Conservation (phyloP, 148 eudicot species). For the Vaccinium darrowii region DNA sequence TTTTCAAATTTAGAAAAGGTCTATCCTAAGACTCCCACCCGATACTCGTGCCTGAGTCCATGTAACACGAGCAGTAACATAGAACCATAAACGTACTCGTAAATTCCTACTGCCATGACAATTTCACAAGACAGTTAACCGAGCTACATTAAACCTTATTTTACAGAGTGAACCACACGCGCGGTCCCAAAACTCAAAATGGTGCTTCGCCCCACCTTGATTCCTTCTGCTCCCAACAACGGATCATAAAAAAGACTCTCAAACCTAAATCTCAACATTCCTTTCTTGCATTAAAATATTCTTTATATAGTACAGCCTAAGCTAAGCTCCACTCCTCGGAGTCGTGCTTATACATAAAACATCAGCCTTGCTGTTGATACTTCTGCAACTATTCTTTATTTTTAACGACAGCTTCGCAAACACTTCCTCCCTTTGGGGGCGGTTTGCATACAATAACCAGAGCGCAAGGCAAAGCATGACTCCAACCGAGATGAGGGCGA, state of each 20-base stretch:
- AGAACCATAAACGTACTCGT: neutral
- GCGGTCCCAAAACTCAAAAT: conserved; percentile 33
- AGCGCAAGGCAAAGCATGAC: conserved; percentile 84
- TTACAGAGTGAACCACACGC: neutral
- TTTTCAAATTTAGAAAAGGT: neutral
- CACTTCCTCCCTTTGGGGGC: conserved; percentile 98
- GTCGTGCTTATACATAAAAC: conserved; percentile 26
- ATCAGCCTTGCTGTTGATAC: conserved; percentile 18
- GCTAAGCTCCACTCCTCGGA: conserved; percentile 43
- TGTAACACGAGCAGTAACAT: neutral
- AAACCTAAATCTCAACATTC: conserved; percentile 13
- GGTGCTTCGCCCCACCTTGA: conserved; percentile 58
- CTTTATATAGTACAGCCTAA: conserved; percentile 16
- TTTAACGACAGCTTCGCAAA: conserved; percentile 49
- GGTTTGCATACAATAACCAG: conserved; percentile 85
- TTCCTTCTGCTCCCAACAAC: conserved; percentile 1
- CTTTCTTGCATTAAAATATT: neutral
- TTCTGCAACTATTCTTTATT: conserved; percentile 31
- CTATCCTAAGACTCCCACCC: neutral
- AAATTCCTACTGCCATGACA: neutral
- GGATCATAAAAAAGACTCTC: neutral
- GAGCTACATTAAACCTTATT: conserved; percentile 1
- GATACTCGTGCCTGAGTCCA: neutral
- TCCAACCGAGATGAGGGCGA: conserved; percentile 80
- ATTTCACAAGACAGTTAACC: neutral